phyloP scores from a whole-genome alignment of 164 flowering plant species.

The Dillenia suffruticosa region DNA sequence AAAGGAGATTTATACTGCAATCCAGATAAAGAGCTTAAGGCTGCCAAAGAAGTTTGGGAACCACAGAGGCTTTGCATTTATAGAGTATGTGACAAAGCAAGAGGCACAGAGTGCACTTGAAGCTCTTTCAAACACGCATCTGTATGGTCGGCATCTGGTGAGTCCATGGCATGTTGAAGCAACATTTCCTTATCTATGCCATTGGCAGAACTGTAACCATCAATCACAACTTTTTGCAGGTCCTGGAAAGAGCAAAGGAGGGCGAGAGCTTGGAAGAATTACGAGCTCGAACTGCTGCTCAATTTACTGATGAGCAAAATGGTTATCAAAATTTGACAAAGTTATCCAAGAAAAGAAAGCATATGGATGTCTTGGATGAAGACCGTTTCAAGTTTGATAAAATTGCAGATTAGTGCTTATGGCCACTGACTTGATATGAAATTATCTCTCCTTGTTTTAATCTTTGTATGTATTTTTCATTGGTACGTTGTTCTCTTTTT shows the following conservation, averaged over 20 bases:
- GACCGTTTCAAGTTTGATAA: conserved; percentile 39
- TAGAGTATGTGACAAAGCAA: conserved; percentile 87
- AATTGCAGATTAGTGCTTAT: conserved; percentile 21
- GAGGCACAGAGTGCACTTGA: conserved; percentile 84
- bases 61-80: conserved; percentile 98
- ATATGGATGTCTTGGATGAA: conserved; percentile 38
- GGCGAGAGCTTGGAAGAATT: conserved; percentile 88
- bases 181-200: too few relatives aligned
- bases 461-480: too few relatives aligned
- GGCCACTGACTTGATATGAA: too few relatives aligned
- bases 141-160: conserved; percentile 96
- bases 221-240: conserved; percentile 33
- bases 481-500: too few relatives aligned
- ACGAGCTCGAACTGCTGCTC: conserved; percentile 82
- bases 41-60: conserved; percentile 78
- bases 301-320: conserved; percentile 47
- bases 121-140: conserved; percentile 84
- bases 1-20: too few relatives aligned
- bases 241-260: conserved; percentile 92
- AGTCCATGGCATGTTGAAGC: conserved; percentile 10
- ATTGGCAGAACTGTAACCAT: too few relatives aligned
- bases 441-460: too few relatives aligned
- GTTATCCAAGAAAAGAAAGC: conserved; percentile 71
- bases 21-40: conserved; percentile 79
- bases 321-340: conserved; percentile 44